Evolutionary conservation across 2,329 filamentous ascomycete species (phyloP), one percentile per base, ranked within the genome.

Genomic region (Colletotrichum coccodes): DNA sequence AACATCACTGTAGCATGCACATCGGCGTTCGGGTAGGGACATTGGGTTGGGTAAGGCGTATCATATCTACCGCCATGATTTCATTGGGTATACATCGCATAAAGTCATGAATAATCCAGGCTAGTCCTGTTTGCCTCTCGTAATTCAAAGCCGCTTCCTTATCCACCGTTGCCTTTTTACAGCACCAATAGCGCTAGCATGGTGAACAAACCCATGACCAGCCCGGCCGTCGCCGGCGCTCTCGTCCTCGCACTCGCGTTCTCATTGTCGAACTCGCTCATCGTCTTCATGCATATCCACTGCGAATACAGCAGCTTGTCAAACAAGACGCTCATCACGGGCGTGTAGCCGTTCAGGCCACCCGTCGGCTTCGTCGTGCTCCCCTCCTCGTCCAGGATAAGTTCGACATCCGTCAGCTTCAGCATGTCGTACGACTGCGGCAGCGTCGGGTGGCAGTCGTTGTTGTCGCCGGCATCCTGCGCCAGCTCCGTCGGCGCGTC

Each of bases 201-300:
- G 49, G 61, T 60, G 8, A 61, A 40, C 6, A 44, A 23, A 7
- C 12, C 47, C 28, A 60, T 38, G 6, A 66, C 34, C 32, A 66
- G 28, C 3, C 66, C 56, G 18, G 61, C 49, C 21, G 46, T 26
- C 2, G 26, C 11, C 7, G 61, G 61, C 42, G 42, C 36, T 16
- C 42, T 38, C 30, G 36, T 59, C 42, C 28, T 54, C 26, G 66
- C 18, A 0, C 40, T 54, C 16, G 61, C 21, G 66, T 40, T 69
- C 56, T 60, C 28, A 6, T 23, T 34, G 2, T 69, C 62, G 28
- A 65, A 60, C n/a, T 66, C 66, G n/a, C 54, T 66, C 66, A 69
- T 66, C 6, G 66, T 69, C 62, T 69, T 69, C 66, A 65, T 69
- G 61, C 66, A 69, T 47, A 69, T 69, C 66, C 66, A 69, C 49